Base-by-base conservation (phyloP, 1,284 basidiomycete genomes). In the Inonotus obliquus region DNA sequence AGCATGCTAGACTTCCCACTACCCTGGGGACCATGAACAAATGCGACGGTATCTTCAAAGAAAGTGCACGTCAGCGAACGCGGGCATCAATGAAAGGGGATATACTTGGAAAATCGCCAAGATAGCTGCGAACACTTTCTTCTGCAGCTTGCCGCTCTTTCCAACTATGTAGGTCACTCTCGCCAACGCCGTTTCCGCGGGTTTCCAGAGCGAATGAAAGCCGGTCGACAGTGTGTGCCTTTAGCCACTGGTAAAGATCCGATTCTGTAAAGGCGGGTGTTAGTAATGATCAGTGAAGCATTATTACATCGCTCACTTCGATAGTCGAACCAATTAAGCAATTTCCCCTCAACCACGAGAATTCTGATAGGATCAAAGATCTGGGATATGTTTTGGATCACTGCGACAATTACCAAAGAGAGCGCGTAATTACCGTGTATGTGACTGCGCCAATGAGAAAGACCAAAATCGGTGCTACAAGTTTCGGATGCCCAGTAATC, bases 351-450 rank as follows among this genome's bases (percentile, higher is more conserved):
- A 0, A 98, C 84, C 77, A 90, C 93, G 65, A 95, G 81, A 2
- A 86, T 82, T 49, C 96, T 87, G 37, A 99, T 84, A 1, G 95
- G 95, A 70, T 98, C 94, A 69, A 97, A 97, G 65, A 97, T 83
- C 89, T 94, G 64, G 5, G 11, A 23, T 14, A 14, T 5, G 13
- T 23, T 27, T 44, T 49, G 35, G 19, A 17, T 48, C 9, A 27
- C 60, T 61, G 4, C n/a, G 39, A 41, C 37, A 19, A 57, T 9
- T 44, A 44, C 53, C 60, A 71, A 66, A 62, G 17, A 35, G 38
- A 57, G 68, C 60, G n/a, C 9, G 9, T 65, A 74, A 82, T 73
- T 72, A 94, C 91, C 4, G 91, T 90, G 72, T 96, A 97, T 29
- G 91, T 93, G 54, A 98, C 70, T 1, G 89, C 89, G 14, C 96